These are phyloP conservation scores for Moesziomyces sp. DNA, from an alignment of 1,284 basidiomycete species.

Conservation along the genomic window DNA sequence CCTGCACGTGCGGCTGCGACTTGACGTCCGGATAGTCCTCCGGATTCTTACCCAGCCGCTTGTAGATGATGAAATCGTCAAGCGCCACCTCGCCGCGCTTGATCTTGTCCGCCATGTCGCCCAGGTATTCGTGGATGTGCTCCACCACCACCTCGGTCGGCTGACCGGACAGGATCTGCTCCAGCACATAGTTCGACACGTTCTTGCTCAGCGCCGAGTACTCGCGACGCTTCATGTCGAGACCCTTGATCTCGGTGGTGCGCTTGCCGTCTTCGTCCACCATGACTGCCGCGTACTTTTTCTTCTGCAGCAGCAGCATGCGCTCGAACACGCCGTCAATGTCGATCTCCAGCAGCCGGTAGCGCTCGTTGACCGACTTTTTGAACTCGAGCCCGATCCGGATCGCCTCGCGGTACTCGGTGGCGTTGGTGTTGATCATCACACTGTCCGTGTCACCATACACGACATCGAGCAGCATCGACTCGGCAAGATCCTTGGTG, in stretches of 20 bases:
- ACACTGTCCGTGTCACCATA: slow-evolving; percentile 99
- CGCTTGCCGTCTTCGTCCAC: slow-evolving; percentile 55
- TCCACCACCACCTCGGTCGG: slow-evolving; percentile 88
- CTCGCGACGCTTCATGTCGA: slow-evolving; percentile 99
- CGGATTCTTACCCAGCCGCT: slow-evolving; percentile 65
- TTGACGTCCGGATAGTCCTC: slow-evolving; percentile 92
- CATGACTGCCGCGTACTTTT: slow-evolving; percentile 98
- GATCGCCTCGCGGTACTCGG: slow-evolving; percentile 85
- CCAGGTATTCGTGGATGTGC: slow-evolving; percentile 91
- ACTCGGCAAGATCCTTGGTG: slow-evolving; percentile 91
- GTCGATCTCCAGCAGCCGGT: slow-evolving; percentile 95
- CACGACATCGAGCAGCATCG: slow-evolving; percentile 88
- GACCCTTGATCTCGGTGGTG: slow-evolving; percentile 84
- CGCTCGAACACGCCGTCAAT: slow-evolving; percentile 94
- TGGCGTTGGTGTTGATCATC: slow-evolving; percentile 96
- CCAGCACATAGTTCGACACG: slow-evolving; percentile 76
- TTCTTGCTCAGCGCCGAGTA: slow-evolving; percentile 92
- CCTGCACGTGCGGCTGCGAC: slow-evolving; percentile 94
- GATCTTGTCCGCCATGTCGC: slow-evolving; percentile 79
- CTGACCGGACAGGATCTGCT: slow-evolving; percentile 90
- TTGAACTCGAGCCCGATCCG: slow-evolving; percentile 93
- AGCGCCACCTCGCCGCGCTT: slow-evolving; percentile 80
- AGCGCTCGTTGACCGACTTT: slow-evolving; percentile 93
- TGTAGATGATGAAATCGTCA: slow-evolving; percentile 89
- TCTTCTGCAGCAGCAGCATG: slow-evolving; percentile 93